Conservation (phyloP, 306 rosid species). For the Boehmeria nivea region DNA sequence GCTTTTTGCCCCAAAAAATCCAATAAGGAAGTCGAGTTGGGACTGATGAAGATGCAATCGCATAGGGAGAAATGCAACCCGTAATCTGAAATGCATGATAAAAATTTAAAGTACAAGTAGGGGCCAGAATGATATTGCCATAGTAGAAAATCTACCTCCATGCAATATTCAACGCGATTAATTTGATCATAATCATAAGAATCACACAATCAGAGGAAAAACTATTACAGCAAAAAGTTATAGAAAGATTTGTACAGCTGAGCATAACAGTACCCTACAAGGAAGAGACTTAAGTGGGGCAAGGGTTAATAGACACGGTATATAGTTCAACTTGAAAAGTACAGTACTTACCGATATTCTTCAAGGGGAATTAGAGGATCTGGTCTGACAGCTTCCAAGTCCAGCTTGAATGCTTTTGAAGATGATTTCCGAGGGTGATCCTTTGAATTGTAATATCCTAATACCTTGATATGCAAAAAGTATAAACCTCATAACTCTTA, state of each 20-base stretch:
- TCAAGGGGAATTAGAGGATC: constrained; percentile 93
- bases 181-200: not conserved
- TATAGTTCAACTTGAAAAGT: not conserved
- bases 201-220: not conserved
- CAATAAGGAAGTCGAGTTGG: constrained; percentile 81
- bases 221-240: not conserved
- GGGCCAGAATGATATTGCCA: too few relatives aligned
- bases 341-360: constrained; percentile 64
- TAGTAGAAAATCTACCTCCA: too few relatives aligned
- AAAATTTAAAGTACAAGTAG: too few relatives aligned
- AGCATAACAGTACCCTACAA: not conserved
- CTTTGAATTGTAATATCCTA: constrained; percentile 78
- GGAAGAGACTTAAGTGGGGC: not conserved
- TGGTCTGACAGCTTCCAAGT: constrained; percentile 92
- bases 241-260: not conserved
- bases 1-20: constrained; percentile 64
- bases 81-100: constrained; percentile 44
- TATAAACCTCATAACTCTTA: constrained; percentile 20
- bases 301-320: not conserved
- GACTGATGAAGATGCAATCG: constrained; percentile 73
- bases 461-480: constrained; percentile 54
- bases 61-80: constrained; percentile 58
- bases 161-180: too few relatives aligned
- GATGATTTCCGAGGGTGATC: constrained; percentile 77
- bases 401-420: constrained; percentile 84